Evolutionary conservation across 2,329 filamentous ascomycete species (phyloP), one percentile per base, ranked within the genome.

Genomic region (Beauveria sp.): DNA sequence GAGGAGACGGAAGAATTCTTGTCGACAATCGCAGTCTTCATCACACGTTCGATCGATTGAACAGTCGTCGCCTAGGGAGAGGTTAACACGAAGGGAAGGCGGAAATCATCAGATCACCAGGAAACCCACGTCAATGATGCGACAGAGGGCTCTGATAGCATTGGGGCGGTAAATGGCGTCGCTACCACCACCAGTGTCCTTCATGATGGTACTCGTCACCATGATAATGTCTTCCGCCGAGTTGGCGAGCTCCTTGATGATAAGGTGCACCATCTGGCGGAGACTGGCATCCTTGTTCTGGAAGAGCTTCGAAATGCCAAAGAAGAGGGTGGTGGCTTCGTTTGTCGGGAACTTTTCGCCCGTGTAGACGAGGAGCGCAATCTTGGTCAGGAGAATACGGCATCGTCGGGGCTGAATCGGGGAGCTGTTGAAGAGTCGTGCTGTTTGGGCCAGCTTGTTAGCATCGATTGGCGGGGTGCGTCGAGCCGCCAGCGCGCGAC

Each of bases 161-260:
- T 99, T 99, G 58, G 95, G 91, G 70, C 95, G 85, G 80, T 93
- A 97, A 61, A 97, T 86, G 58, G 93, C 89, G 73, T 98, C 95
- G 71, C 91, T 97, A 71, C 93, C 91, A 65, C 96, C 92, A 58
- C 93, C 92, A 12, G 93, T 97, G 75, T 99, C 95, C 81, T 99
- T 99, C 95, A 98, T 99, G 69, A 99, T 97, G 68, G 93, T 97
- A 77, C 91, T 96, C 20, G 95, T 99, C 65, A 97, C 95, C 95
- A 99, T 98, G 74, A 99, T 99, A 66, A 97, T 96, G 82, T 99
- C 95, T 79, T 98, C 92, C 63, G 95, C 95, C 26, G 92, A 96
- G 75, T 87, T 86, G 67, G 93, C 91, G 71, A 99, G 83, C 83
- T 99, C 95, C 85, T 98, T 99, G 80, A 98, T 91, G 73, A 97